Evolutionary conservation across 2,329 filamentous ascomycete species (phyloP).

Genomic region (Cladosporium halotolerans): DNA sequence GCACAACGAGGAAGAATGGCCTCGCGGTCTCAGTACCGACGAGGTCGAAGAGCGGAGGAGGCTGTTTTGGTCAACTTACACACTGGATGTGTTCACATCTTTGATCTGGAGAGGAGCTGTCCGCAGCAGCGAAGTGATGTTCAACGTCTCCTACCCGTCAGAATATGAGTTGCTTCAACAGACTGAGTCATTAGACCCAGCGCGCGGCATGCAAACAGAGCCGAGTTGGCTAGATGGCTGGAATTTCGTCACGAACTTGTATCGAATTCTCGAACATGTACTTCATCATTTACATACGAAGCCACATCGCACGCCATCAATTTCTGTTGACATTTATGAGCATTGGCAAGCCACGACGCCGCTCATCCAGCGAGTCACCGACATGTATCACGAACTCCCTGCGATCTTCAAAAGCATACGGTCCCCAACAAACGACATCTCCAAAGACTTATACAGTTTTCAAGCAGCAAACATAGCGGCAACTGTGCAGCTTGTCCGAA

Average conservation of each 20-base stretch:
- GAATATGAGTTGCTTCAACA: neutral
- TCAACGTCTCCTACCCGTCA: constrained; percentile 17
- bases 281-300: constrained; percentile 2
- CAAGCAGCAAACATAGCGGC: constrained; percentile 43
- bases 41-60: constrained; percentile 43
- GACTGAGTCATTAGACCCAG: constrained; percentile 18
- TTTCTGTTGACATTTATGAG: neutral
- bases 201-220: constrained; percentile 26
- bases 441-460: constrained; percentile 27
- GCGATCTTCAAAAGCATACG: constrained; percentile 2
- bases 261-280: constrained; percentile 47
- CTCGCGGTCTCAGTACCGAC: constrained; percentile 35
- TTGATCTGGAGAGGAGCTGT: constrained; percentile 46
- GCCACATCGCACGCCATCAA: neutral
- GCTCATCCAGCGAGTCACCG: neutral
- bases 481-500: constrained; percentile 39
- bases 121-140: constrained; percentile 40
- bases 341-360: neutral
- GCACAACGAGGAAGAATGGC: constrained; percentile 48
- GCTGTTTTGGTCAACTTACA: constrained; percentile 53
- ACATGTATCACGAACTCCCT: constrained; percentile 1
- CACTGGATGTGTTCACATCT: constrained; percentile 48
- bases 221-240: constrained; percentile 47
- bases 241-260: constrained; percentile 53
- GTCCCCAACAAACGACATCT: neutral